Base-by-base conservation (phyloP, 2,329 filamentous ascomycete genomes). In the Sarocladiaceae sp. region DNA sequence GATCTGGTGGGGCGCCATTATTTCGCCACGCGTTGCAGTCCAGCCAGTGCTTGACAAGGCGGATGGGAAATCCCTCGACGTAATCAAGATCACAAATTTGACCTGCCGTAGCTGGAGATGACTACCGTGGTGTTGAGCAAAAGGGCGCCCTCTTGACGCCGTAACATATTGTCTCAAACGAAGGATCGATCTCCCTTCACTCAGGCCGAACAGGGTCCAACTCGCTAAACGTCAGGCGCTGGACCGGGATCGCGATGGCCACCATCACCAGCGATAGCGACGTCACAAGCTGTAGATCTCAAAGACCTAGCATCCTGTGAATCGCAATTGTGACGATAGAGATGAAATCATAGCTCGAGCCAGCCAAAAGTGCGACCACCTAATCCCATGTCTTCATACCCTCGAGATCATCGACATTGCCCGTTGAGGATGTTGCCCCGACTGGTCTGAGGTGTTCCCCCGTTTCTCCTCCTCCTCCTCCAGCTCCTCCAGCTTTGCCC, bases 261-360 rank as follows among this genome's bases (percentile, higher is more conserved):
- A n/a, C n/a, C n/a, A n/a, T n/a, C n/a, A n/a, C n/a, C n/a, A 21
- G 19, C 15, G 33, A 9, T 15, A 35, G 33, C 34, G 34, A 39
- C 34, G 34, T 39, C 34, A 39, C 34, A 39, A 39, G 21, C 19
- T 16, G 34, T n/a, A 39, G 34, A 39, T 39, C 34, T 24, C 20
- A 39, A 39, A 12, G 26, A 9, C 19, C 26, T 13, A 15, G 4
- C 7, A 11, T n/a, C n/a, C n/a, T n/a, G n/a, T n/a, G n/a, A n/a
- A n/a, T n/a, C n/a, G n/a, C n/a, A n/a, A n/a, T n/a, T n/a, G n/a
- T n/a, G n/a, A n/a, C n/a, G n/a, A n/a, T n/a, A n/a, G n/a, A n/a
- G 9, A 26, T 39, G 34, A 24, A 39, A 26, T 26, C 34, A 39
- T 39, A 18, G 33, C 13, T 10, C 6, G 15, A 35, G n/a, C 19